Percentiles rank a stretch among this genome's conserved stretches.
Evolutionary conservation across 306 rosid species (phyloP).

Genomic region (Acmispon strigosus): DNA sequence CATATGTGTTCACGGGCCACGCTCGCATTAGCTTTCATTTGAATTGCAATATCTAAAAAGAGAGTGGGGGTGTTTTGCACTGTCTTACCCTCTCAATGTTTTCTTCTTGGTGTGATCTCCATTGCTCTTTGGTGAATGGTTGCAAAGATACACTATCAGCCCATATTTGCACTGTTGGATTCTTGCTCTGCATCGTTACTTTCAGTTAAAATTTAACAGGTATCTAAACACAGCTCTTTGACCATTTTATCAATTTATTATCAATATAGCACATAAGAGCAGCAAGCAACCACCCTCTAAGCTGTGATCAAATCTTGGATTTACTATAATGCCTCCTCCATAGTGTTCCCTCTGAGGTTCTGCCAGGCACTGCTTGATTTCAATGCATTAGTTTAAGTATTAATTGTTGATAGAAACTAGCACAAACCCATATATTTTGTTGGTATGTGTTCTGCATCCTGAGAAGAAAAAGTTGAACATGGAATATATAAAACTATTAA

Average conservation of each 20-base stretch:
- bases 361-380: slow-evolving; percentile 50
- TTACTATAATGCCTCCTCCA: slow-evolving; percentile 79
- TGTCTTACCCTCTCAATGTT: slow-evolving; percentile 44
- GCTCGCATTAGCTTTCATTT: not conserved
- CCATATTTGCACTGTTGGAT: slow-evolving; percentile 51
- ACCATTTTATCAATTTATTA: no score
- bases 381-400: not conserved
- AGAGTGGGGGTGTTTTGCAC: not conserved
- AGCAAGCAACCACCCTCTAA: slow-evolving; percentile 38
- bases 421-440: no score
- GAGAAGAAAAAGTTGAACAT: not conserved
- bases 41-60: no score
- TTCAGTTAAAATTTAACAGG: not conserved
- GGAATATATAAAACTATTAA: not conserved
- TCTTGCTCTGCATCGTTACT: slow-evolving; percentile 35
- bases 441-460: not conserved
- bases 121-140: slow-evolving; percentile 56
- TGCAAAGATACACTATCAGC: slow-evolving; percentile 56
- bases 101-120: slow-evolving; percentile 66
- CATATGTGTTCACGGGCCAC: not conserved
- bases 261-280: no score
- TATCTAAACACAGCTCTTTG: no score
- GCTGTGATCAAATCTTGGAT: slow-evolving; percentile 57
- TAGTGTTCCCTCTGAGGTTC: slow-evolving; percentile 49
- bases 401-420: not conserved